Evolutionary conservation across 176 grass and related monocot species (phyloP).

Genomic region (Sorghum bicolor): DNA sequence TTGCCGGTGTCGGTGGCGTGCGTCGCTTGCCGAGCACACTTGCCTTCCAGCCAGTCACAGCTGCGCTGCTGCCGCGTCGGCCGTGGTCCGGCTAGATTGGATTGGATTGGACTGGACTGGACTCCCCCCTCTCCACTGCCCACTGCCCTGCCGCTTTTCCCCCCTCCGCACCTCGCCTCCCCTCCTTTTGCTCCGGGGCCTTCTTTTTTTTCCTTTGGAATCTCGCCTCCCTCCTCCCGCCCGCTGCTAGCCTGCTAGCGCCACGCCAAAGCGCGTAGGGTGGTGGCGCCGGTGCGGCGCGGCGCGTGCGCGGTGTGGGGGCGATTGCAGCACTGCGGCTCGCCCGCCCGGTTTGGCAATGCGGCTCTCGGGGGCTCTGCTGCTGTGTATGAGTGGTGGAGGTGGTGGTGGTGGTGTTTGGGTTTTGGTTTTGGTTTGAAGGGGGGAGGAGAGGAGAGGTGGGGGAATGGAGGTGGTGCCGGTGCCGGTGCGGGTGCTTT

Average conservation of each 20-base stretch:
- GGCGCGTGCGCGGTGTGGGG: not conserved
- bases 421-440: not conserved
- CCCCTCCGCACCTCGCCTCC: constrained; percentile 7
- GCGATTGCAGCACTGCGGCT: not conserved
- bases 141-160: not conserved
- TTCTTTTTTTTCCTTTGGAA: constrained; percentile 33
- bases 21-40: constrained; percentile 39
- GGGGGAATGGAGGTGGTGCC: constrained; percentile 39
- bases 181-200: constrained; percentile 17
- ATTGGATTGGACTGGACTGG: constrained; percentile 10
- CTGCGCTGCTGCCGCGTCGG: not conserved
- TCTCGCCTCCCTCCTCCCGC: not conserved
- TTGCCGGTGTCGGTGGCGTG: constrained; percentile 24
- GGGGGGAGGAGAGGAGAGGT: not conserved
- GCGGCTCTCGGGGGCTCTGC: constrained; percentile 21
- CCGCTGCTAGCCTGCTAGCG: not conserved
- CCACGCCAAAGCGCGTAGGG: not conserved
- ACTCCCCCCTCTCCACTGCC: not conserved
- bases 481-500: constrained; percentile 42
- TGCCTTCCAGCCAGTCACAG: constrained; percentile 12
- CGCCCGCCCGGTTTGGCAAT: constrained; percentile 27
- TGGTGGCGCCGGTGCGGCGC: not conserved
- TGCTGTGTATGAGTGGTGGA: not conserved
- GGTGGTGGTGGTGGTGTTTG: not conserved
- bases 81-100: constrained; percentile 3